A percentile compares a stretch with the other conserved stretches of the same genome.
Evolutionary conservation across 2,329 filamentous ascomycete genomes (phyloP).

Genomic region (Cylindrodendrum hubeiense): DNA sequence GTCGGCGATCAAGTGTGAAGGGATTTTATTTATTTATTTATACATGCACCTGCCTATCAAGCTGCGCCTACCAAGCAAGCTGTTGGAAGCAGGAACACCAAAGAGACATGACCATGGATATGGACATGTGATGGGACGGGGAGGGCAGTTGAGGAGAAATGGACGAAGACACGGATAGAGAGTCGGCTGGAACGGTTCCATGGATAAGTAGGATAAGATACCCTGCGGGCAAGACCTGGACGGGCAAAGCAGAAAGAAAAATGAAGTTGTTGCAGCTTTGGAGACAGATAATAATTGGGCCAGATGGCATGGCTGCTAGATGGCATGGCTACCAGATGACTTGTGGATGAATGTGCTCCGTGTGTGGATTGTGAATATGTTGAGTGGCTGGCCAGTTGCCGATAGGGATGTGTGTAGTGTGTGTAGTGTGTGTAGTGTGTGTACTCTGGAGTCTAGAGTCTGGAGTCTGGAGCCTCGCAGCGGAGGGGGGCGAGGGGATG

Average conservation of each 20-base stretch:
- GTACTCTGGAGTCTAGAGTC: too few species aligned
- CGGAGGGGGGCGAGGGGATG: too few species aligned
- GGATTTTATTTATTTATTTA: constrained; percentile 8
- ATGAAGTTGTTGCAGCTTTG: constrained; percentile 37
- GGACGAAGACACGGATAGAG: background rate
- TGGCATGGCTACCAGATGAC: too few species aligned
- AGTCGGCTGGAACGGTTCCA: constrained; percentile 21
- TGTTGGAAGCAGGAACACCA: background rate
- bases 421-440: too few species aligned
- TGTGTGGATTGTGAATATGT: background rate
- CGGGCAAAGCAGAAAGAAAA: constrained; percentile 23
- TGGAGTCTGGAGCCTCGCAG: background rate
- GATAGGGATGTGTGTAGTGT: background rate
- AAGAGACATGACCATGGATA: background rate
- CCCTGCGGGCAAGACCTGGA: constrained; percentile 29
- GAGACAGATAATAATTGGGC: constrained; percentile 23
- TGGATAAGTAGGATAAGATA: constrained; percentile 34
- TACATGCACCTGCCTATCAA: constrained; percentile 6
- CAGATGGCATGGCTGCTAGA: background rate
- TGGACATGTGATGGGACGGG: background rate
- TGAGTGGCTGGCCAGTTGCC: background rate
- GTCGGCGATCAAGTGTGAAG: background rate
- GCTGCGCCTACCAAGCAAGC: too few species aligned
- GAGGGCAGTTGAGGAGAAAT: background rate
- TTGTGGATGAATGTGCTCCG: too few species aligned